These are phyloP conservation scores for Brassica incana DNA, from an alignment of 345 rosid genomes.

Conservation along the genomic window DNA sequence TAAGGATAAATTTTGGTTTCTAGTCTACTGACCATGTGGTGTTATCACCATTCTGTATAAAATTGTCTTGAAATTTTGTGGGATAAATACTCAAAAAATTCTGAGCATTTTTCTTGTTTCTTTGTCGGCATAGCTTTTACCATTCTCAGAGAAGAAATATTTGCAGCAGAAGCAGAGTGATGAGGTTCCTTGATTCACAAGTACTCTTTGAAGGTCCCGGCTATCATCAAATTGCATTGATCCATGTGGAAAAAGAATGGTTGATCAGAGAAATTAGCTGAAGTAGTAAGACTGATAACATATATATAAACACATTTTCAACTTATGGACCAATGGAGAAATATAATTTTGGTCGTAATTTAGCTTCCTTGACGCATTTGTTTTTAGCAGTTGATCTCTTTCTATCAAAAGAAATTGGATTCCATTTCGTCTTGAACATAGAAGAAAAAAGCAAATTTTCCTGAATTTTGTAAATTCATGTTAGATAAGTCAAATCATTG, in stretches of 20 bases:
- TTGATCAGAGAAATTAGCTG: constrained; percentile 20
- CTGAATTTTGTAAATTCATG: not conserved
- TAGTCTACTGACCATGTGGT: not conserved
- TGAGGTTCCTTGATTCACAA: constrained; percentile 34
- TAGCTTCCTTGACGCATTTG: not conserved
- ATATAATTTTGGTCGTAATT: constrained; percentile 20
- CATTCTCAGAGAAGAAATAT: constrained; percentile 51
- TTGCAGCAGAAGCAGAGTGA: constrained; percentile 32
- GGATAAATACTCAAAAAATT: not conserved
- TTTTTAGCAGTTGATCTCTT: not conserved
- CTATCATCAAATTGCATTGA: not conserved
- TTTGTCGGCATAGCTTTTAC: constrained; percentile 50
- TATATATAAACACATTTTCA: constrained; percentile 1
- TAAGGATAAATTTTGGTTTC: too few relatives aligned
- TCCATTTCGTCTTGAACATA: not conserved
- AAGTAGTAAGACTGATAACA: constrained; percentile 9
- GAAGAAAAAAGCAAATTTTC: not conserved
- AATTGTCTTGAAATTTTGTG: not conserved
- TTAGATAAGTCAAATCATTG: constrained; percentile 4
- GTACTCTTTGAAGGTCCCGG: not conserved
- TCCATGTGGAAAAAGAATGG: constrained; percentile 6
- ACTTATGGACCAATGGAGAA: not conserved
- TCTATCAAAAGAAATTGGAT: not conserved
- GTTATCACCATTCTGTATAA: not conserved
- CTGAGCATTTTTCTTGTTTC: not conserved